Conservation (phyloP, 1,284 basidiomycete species). For the Ceraceosorus bombacis region DNA sequence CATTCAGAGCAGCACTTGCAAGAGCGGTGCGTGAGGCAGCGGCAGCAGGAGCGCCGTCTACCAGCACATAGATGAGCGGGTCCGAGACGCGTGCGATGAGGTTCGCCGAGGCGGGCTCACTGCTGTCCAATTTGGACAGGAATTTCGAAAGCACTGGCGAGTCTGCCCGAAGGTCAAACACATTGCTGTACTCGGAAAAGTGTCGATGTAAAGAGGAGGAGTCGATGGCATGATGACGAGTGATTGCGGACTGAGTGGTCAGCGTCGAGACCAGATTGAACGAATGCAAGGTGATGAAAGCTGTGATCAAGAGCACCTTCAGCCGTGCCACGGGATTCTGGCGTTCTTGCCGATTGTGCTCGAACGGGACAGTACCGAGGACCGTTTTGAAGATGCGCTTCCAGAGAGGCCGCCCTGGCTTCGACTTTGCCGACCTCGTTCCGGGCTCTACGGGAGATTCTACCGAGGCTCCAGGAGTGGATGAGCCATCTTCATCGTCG, state of each 20-base stretch:
- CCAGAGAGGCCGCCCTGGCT: slow-evolving; percentile 23
- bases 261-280: slow-evolving; percentile 90
- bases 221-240: slow-evolving; percentile 53
- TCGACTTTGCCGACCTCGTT: slow-evolving; percentile 5
- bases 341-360: slow-evolving; percentile 52
- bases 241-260: slow-evolving; percentile 63
- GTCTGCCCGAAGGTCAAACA: slow-evolving; percentile 21
- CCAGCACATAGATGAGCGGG: slow-evolving; percentile 61
- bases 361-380: slow-evolving; percentile 55
- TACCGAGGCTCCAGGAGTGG: slow-evolving; percentile 15
- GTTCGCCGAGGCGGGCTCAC: slow-evolving; percentile 24
- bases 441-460: neutral
- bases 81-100: slow-evolving; percentile 43
- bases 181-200: slow-evolving; percentile 19
- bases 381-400: slow-evolving; percentile 28
- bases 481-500: neutral
- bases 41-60: slow-evolving; percentile 51
- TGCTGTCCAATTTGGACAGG: slow-evolving; percentile 28
- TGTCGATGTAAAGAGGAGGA: slow-evolving; percentile 44
- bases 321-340: slow-evolving; percentile 74
- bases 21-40: slow-evolving; percentile 22
- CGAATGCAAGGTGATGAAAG: slow-evolving; percentile 38
- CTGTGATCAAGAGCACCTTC: slow-evolving; percentile 73
- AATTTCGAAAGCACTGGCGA: slow-evolving; percentile 27
- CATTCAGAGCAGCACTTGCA: slow-evolving; percentile 35